Conservation (phyloP, 2,329 filamentous ascomycete genomes). For the Cercospora sp. region DNA sequence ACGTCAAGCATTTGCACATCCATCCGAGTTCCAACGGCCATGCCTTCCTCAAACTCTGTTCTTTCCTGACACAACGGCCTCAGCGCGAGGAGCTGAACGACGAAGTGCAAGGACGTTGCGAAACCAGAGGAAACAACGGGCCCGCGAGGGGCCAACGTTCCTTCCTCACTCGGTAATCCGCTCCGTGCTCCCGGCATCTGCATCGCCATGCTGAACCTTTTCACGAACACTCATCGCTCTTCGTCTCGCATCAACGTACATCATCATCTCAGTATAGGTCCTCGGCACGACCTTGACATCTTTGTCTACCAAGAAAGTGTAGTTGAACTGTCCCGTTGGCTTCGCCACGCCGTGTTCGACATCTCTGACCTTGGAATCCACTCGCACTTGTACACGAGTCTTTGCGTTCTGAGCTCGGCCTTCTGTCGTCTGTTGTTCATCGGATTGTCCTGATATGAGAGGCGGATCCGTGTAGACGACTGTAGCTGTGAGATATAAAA, state of each 20-base stretch:
- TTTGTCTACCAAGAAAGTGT: conserved; percentile 67
- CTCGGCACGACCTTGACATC: conserved; percentile 66
- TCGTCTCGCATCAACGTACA: conserved; percentile 62
- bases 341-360: conserved; percentile 68
- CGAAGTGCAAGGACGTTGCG: not conserved
- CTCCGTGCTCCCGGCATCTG: conserved; percentile 33
- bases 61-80: not conserved
- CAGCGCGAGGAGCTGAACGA: not conserved
- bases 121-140: not conserved
- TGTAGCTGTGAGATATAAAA: conserved; percentile 70
- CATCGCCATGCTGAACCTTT: conserved; percentile 38
- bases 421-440: conserved; percentile 31
- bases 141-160: not conserved
- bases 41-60: not conserved
- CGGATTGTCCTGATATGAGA: conserved; percentile 43
- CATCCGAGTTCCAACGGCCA: not conserved
- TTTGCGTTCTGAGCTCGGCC: conserved; percentile 43
- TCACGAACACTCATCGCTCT: conserved; percentile 55
- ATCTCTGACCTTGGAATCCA: conserved; percentile 70
- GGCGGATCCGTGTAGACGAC: conserved; percentile 70
- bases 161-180: conserved; percentile 34
- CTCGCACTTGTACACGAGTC: conserved; percentile 67
- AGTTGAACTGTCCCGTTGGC: conserved; percentile 73
- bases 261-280: conserved; percentile 64
- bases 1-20: not conserved